A percentile compares a stretch with the other conserved stretches of the same genome.
phyloP scores from a whole-genome alignment of 257 asterid species.

The Orobanche coerulescens region DNA sequence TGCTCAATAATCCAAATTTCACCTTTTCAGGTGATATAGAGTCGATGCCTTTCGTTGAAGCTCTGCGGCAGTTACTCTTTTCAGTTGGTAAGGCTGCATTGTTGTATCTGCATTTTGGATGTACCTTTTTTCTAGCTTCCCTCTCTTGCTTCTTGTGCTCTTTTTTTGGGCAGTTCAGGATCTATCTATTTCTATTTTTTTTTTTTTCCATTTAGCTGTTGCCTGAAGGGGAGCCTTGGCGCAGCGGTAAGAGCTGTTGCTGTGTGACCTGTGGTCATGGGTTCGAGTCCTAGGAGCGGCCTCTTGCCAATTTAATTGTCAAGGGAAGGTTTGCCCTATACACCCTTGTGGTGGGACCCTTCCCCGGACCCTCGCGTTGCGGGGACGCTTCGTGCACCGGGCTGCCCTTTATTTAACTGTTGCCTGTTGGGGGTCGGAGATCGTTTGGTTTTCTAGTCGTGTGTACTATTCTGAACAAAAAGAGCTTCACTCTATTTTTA shows the following conservation, averaged over 20 bases:
- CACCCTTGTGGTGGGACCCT: too few relatives aligned
- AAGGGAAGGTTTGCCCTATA: too few relatives aligned
- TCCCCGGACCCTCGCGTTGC: too few relatives aligned
- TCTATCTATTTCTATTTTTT: not conserved
- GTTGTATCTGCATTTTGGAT: conserved; percentile 2
- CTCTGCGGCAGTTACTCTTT: conserved; percentile 79
- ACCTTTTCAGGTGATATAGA: conserved; percentile 79
- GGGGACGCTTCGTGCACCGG: too few relatives aligned
- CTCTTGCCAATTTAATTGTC: too few relatives aligned
- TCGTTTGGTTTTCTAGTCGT: not conserved
- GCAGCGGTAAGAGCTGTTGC: too few relatives aligned
- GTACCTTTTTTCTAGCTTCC: not conserved
- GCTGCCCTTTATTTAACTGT: too few relatives aligned
- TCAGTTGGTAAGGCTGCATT: conserved; percentile 64
- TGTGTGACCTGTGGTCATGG: too few relatives aligned
- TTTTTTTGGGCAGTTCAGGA: not conserved
- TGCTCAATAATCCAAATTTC: conserved; percentile 9
- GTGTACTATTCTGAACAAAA: not conserved
- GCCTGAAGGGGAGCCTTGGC: too few relatives aligned
- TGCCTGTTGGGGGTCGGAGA: too few relatives aligned
- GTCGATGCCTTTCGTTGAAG: conserved; percentile 98
- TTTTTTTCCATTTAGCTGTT: not conserved
- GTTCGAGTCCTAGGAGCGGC: too few relatives aligned
- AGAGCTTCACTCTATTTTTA: too few relatives aligned
- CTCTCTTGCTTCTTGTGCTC: not conserved